Conservation (phyloP, 2,329 filamentous ascomycete species). For the Sporothrix globosa region DNA sequence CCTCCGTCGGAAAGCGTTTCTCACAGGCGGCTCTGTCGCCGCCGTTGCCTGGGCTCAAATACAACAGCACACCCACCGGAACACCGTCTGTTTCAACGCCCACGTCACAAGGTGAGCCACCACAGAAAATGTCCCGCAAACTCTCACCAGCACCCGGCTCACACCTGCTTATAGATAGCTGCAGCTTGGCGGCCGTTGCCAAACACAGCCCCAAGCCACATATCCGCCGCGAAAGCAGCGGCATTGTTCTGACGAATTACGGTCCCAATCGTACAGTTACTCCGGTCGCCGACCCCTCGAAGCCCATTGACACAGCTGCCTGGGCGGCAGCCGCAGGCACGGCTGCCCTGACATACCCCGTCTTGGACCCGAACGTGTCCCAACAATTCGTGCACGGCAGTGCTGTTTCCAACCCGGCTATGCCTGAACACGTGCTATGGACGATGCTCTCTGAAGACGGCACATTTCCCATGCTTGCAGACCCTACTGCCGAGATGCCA, state of each 20-base stretch:
- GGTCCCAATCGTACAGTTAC: not conserved
- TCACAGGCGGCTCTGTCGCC: not conserved
- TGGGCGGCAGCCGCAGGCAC: conserved; percentile 3
- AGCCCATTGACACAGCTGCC: conserved; percentile 8
- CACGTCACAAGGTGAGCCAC: not conserved
- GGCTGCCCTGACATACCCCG: not conserved
- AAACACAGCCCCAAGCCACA: not conserved
- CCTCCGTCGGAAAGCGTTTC: not conserved
- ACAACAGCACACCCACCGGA: not conserved
- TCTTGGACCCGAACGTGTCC: conserved; percentile 2
- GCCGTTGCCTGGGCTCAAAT: not conserved
- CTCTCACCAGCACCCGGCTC: not conserved
- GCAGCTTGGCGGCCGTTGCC: not conserved
- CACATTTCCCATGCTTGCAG: not conserved
- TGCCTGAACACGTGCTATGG: not conserved
- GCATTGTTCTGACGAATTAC: not conserved
- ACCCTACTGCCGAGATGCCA: not conserved
- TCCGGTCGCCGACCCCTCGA: not conserved
- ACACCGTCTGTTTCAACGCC: conserved; percentile 17
- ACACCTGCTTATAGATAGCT: not conserved
- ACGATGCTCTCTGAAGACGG: not conserved
- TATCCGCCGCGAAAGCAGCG: conserved; percentile 7
- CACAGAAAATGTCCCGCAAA: no score
- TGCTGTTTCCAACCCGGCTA: no score
- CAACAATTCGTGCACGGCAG: not conserved